Evolutionary conservation across 352 stramenopile species (phyloP).

Genomic region (Globisporangium lucens): DNA sequence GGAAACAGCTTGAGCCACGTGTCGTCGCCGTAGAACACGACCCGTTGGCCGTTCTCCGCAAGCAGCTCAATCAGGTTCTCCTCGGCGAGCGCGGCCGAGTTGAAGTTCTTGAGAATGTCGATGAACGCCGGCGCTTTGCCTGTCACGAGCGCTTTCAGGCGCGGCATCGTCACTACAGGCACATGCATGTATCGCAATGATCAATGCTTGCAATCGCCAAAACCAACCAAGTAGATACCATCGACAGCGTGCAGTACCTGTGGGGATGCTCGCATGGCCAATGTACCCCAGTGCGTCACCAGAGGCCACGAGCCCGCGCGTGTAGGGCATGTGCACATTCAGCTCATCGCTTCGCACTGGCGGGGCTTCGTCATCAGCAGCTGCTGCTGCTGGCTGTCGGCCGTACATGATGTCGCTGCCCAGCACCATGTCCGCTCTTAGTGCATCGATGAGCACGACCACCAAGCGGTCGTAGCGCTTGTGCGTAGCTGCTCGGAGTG

Average conservation of each 20-base stretch:
- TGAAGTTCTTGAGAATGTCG: slow-evolving; percentile 90
- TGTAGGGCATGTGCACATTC: slow-evolving; percentile 69
- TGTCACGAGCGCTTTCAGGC: slow-evolving; percentile 84
- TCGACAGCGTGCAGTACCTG: slow-evolving; percentile 16
- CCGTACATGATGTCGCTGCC: slow-evolving; percentile 51
- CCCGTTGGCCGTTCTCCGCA: slow-evolving; percentile 33
- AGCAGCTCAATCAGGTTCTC: slow-evolving; percentile 72
- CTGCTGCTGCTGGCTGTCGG: background rate
- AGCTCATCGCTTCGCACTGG: slow-evolving; percentile 33
- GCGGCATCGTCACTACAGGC: slow-evolving; percentile 76
- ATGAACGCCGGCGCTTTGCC: slow-evolving; percentile 86
- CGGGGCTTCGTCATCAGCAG: too few relatives aligned
- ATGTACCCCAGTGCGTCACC: slow-evolving; percentile 68
- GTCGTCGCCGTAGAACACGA: slow-evolving; percentile 90
- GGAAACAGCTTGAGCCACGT: slow-evolving; percentile 90
- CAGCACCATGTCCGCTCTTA: slow-evolving; percentile 88
- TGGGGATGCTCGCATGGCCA: slow-evolving; percentile 77
- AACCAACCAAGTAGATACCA: background rate
- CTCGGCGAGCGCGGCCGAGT: slow-evolving; percentile 75
- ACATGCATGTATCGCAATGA: too few relatives aligned
- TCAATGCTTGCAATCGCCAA: too few relatives aligned
- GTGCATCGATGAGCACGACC: slow-evolving; percentile 83
- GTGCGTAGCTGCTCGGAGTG: slow-evolving; percentile 12
- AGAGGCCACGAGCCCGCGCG: slow-evolving; percentile 39
- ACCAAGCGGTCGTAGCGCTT: slow-evolving; percentile 73